Conservation (phyloP, 345 rosid species). For the Aquilaria yunnanensis region DNA sequence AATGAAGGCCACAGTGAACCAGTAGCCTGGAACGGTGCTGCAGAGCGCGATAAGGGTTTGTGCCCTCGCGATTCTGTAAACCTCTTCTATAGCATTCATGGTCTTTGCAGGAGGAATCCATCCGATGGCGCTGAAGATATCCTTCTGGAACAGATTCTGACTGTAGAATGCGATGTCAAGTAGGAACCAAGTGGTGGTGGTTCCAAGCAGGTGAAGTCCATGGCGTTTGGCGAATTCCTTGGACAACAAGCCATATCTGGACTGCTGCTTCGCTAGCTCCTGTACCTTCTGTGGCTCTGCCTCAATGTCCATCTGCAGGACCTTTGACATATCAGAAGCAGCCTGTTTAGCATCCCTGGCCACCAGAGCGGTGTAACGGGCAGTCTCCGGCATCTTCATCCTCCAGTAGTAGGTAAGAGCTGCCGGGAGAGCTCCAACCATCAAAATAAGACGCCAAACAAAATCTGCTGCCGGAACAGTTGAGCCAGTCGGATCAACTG, state of each 20-base stretch:
- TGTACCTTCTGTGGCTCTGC: conserved; percentile 41
- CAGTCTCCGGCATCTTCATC: conserved; percentile 88
- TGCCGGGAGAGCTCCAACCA: conserved; percentile 84
- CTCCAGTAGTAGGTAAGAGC: conserved; percentile 76
- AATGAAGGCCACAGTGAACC: conserved; percentile 73
- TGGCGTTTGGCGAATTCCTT: conserved; percentile 50
- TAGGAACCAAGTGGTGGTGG: conserved; percentile 76
- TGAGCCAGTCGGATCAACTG: conserved; percentile 35
- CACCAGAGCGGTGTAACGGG: conserved; percentile 83
- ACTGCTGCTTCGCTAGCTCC: conserved; percentile 8
- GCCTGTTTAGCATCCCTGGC: conserved; percentile 73
- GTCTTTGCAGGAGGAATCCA: conserved; percentile 76
- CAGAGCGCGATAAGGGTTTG: conserved; percentile 77
- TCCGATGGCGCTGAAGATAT: conserved; percentile 75
- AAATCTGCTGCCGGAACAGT: conserved; percentile 70
- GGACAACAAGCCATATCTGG: conserved; percentile 60
- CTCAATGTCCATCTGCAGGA: conserved; percentile 59
- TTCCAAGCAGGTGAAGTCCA: conserved; percentile 82
- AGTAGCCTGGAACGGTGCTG: conserved; percentile 83
- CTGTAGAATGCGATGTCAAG: conserved; percentile 87
- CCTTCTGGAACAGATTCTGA: conserved; percentile 83
- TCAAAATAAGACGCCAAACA: conserved; percentile 72
- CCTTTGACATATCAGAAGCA: conserved; percentile 77
- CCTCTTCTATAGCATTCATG: conserved; percentile 79
- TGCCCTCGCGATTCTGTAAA: conserved; percentile 66